Conservation (phyloP, 2,329 filamentous ascomycete species). For the Penicillium hesseltinei region DNA sequence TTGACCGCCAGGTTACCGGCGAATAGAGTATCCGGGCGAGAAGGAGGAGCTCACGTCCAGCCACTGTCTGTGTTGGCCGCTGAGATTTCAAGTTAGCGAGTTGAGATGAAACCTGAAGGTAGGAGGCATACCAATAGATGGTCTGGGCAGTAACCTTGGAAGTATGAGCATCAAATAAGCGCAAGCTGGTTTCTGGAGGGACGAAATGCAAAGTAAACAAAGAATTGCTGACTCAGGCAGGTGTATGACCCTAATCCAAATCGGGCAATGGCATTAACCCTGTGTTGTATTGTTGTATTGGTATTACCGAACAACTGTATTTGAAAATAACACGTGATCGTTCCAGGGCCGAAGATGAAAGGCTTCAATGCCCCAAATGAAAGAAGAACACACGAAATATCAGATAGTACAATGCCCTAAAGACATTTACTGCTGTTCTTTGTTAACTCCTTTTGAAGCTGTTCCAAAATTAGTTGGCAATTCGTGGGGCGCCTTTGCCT, state of each 20-base stretch:
- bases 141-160: conserved; percentile 2
- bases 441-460: not conserved
- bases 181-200: conserved; percentile 16
- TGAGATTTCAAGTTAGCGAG: not conserved
- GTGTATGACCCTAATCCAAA: conserved; percentile 2
- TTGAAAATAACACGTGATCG: not conserved
- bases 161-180: conserved; percentile 2
- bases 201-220: conserved; percentile 33
- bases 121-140: conserved; percentile 4
- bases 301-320: conserved; percentile 1
- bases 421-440: not conserved
- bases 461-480: not conserved
- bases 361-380: not conserved
- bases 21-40: conserved; percentile 25
- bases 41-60: conserved; percentile 25
- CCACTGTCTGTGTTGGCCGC: conserved; percentile 19
- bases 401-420: not conserved
- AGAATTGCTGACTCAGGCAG: conserved; percentile 30
- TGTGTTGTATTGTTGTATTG: not conserved
- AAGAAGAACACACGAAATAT: not conserved
- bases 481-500: conserved; percentile 10
- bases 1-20: conserved; percentile 25
- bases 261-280: conserved; percentile 11
- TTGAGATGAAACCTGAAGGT: not conserved
- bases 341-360: not conserved